phyloP scores from a whole-genome alignment of 2,329 filamentous ascomycete genomes.

The Paracoccidioides lutzii region DNA sequence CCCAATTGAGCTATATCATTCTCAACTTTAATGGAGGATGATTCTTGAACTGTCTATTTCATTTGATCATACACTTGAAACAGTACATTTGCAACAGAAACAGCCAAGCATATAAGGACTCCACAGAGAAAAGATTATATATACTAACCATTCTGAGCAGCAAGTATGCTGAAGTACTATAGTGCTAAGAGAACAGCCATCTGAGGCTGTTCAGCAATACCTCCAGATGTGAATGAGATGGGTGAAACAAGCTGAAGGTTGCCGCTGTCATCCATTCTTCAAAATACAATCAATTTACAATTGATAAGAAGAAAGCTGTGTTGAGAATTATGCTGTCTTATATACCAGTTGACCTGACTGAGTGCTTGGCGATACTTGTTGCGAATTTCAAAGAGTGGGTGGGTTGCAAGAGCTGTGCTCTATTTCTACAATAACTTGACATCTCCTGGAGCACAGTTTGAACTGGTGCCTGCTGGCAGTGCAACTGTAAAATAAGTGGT shows the following conservation, averaged over 20 bases:
- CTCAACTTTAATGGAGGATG: too few species aligned
- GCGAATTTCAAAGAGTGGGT: background rate
- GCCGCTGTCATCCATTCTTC: constrained; percentile 10
- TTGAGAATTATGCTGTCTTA: constrained; percentile 1
- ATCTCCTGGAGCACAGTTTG: background rate
- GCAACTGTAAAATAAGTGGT: background rate
- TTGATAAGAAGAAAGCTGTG: background rate
- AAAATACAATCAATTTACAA: constrained; percentile 13
- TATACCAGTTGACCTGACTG: background rate
- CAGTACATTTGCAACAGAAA: background rate
- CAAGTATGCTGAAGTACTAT: constrained; percentile 16
- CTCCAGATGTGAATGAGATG: constrained; percentile 1
- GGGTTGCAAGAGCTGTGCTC: background rate
- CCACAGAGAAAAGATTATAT: background rate
- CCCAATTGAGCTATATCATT: too few species aligned
- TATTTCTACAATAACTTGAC: background rate
- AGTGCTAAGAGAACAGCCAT: constrained; percentile 12
- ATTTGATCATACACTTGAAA: too few species aligned
- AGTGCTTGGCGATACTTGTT: constrained; percentile 1
- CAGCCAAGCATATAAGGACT: background rate
- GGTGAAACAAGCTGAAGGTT: constrained; percentile 9
- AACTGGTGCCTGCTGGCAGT: background rate
- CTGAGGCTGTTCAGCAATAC: constrained; percentile 3
- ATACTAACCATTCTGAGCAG: background rate
- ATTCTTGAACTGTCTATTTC: too few species aligned